Evolutionary conservation across 176 grass and related monocot genomes (phyloP).

Genomic region (sorghum (Sorghum bicolor)): Sorghum_bicolor_NCBIv3 NC_012871.2:72161001-72161500

Average conservation of each 20-base stretch:
- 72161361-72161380: conserved; percentile 17
- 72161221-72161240: conserved; percentile 32
- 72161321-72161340: not conserved
- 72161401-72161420: conserved; percentile 43
- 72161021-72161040: not conserved
- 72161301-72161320: not conserved
- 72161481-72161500: not conserved
- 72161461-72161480: not conserved
- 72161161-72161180: conserved; percentile 32
- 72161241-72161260: not conserved
- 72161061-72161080: not conserved
- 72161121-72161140: conserved; percentile 31
- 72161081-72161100: not conserved
- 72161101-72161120: not conserved
- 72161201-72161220: conserved; percentile 42
- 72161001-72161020: not conserved
- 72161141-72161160: conserved; percentile 8
- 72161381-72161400: conserved; percentile 18
- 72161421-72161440: conserved; percentile 29
- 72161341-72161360: conserved; percentile 31
- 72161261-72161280: conserved; percentile 30
- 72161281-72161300: not conserved
- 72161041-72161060: not conserved
- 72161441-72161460: conserved; percentile 41
- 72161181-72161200: conserved; percentile 35